A percentile compares a stretch with the other conserved stretches of the same genome.
phyloP scores from a whole-genome alignment of 257 asterid genomes.

The Nicotiana tabacum region DNA sequence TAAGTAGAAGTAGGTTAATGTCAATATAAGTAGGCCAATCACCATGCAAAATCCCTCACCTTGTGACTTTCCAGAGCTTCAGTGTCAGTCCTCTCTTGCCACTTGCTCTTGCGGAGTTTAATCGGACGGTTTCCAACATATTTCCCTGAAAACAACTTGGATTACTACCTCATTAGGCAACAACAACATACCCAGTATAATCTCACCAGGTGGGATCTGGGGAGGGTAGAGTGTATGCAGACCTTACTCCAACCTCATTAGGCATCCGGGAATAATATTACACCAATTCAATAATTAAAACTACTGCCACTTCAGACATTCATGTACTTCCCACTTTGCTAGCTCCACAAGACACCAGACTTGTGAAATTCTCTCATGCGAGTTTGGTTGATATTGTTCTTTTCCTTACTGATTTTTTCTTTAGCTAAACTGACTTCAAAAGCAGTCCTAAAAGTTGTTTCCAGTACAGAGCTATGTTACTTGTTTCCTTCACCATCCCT shows the following conservation, averaged over 20 bases:
- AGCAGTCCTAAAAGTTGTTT: neutral
- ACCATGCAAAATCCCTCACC: slow-evolving; percentile 27
- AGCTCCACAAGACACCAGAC: neutral
- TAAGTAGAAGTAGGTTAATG: neutral
- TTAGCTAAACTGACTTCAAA: neutral
- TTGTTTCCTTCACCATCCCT: neutral
- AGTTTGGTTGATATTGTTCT: neutral
- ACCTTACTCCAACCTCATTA: neutral
- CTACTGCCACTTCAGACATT: neutral
- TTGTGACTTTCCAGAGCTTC: slow-evolving; percentile 64
- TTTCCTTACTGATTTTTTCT: neutral
- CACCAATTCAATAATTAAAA: neutral
- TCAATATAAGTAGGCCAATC: neutral
- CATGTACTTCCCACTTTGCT: neutral
- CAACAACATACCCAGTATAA: no score
- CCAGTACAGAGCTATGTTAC: neutral
- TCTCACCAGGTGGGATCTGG: no score
- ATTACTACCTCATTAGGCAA: neutral
- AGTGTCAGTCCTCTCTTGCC: slow-evolving; percentile 76
- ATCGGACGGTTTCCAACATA: slow-evolving; percentile 92
- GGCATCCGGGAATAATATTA: neutral
- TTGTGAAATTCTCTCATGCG: neutral
- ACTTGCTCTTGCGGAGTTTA: slow-evolving; percentile 87
- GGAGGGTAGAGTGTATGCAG: no score
- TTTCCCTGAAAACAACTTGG: slow-evolving; percentile 48